phyloP scores from a whole-genome alignment of 768 basidiomycete genomes.

The Trametes villosa region DNA sequence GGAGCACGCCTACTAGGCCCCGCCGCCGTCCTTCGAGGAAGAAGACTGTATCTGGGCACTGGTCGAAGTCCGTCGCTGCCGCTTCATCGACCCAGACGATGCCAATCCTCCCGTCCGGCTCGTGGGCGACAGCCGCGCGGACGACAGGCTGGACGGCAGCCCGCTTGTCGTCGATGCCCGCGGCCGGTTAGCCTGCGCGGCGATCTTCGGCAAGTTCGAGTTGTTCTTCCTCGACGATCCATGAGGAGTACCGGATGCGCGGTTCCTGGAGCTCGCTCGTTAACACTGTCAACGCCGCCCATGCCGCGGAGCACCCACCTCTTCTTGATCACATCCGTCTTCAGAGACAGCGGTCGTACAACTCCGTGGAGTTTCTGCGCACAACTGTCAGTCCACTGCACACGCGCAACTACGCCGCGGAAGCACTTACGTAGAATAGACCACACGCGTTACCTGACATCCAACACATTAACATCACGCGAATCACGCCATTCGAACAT shows the following conservation, averaged over 20 bases:
- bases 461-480: constrained; percentile 19
- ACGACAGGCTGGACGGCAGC: constrained; percentile 50
- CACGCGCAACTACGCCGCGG: not conserved
- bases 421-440: constrained; percentile 79
- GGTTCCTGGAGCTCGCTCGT: constrained; percentile 56
- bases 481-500: constrained; percentile 2
- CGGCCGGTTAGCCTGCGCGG: constrained; percentile 73
- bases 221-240: constrained; percentile 65
- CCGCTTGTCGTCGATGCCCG: constrained; percentile 70
- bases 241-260: constrained; percentile 76
- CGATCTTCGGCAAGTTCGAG: constrained; percentile 69
- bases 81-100: constrained; percentile 60
- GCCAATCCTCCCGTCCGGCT: constrained; percentile 35
- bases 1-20: constrained; percentile 22
- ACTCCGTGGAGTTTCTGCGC: constrained; percentile 93
- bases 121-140: constrained; percentile 44
- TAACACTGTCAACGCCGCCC: constrained; percentile 2
- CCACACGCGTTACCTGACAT: constrained; percentile 89
- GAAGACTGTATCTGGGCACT: constrained; percentile 49
- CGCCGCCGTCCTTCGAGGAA: constrained; percentile 34
- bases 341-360: constrained; percentile 89
- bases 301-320: constrained; percentile 49
- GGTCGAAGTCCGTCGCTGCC: constrained; percentile 79
- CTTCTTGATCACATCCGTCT: constrained; percentile 98
- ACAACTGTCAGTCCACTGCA: not conserved